Base-by-base conservation (phyloP, 176 grass and related monocot genomes). In the Elymus sibiricus region DNA sequence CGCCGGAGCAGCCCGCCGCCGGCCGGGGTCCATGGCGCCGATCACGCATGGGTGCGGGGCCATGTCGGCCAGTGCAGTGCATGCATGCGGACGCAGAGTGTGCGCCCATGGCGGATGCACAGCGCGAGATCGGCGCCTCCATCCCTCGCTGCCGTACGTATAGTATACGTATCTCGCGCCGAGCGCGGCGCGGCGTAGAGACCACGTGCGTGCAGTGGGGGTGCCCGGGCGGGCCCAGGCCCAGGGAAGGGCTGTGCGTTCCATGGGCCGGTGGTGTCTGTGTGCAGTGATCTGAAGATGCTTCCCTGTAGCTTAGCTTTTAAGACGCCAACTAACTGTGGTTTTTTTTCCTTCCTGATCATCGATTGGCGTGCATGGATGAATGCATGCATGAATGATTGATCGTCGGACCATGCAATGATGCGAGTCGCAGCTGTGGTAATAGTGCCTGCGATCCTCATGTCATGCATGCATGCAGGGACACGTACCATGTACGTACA, bases 71-170 rank as follows among this genome's bases (percentile, higher is more conserved):
- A 28, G 7, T 1, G n/a, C 53, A 27, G 38, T 27, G 84, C 75
- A 51, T 31, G 26, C 61, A 11, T 28, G 15, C 38, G 7, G 25
- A 29, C 14, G 5, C 38, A 44, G 42, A 13, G 69, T 24, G 71
- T 25, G 71, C 14, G 68, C 35, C 71, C 71, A 74, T 74, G 70
- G 72, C 71, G 42, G n/a, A 24, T 4, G n/a, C 59, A 61, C 59
- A 25, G 59, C 59, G 15, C 39, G 29, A 37, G 78, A 58, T 78
- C 74, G 64, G 74, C 87, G n/a, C 16, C 28, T 56, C 87, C 75
- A 84, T 89, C 24, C 87, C 75, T 58, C 68, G 43, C 65, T 88
- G 87, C 86, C 80, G 34, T 22, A 13, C 22, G 69, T 2, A 6
- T 12, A 24, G 24, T 58, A 47, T 70, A 29, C 29, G 83, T 66